Evolutionary conservation across 768 basidiomycete genomes (phyloP), one percentile per base, ranked within the genome.

Genomic region (Boletus pseudo-olivaceus): DNA sequence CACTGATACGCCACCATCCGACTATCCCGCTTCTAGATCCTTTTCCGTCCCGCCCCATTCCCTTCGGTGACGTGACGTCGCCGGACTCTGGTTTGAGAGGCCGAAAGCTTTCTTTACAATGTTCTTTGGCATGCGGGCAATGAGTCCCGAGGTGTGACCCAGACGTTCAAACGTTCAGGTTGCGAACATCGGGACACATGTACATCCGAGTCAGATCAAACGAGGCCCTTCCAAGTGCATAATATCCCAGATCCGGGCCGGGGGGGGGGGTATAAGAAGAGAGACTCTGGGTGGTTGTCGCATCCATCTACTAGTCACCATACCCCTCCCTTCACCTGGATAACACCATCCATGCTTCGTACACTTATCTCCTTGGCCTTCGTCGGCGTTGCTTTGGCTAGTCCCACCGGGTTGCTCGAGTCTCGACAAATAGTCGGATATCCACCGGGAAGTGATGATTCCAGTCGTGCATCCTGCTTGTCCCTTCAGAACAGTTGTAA

Each of bases 401-500:
- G 45, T 10, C 55, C 39, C 7, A 20, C 47, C 19, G 6, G 43
- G 9, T 23, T 43, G n/a, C 47, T 62, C 38, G n/a, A 56, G 34
- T 48, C 55, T 19, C 62, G 60, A 29, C 48, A 64, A 17, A 55
- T 38, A 46, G 40, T 46, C n/a, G 37, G 46, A 7, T 27, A 42
- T 42, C 56, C 43, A 7, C 56, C 43, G 14, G 38, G 7, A 15
- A 7, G 10, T 2, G 60, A 65, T 39, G 48, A n/a, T 32, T 12
- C 53, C 8, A 39, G 43, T 14, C 17, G 15, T 9, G 5, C 4
- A 30, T 51, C 55, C 11, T 66, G 65, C 38, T 32, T 34, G 10
- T 64, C 62, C 8, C 62, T 64, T 27, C 41, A n/a, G 20, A 61
- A 58, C 17, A 56, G 58, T 35, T 64, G 65, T 44, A 65, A 65